Evolutionary conservation across 345 rosid genomes (phyloP).

Genomic region (Salix caprea): DNA sequence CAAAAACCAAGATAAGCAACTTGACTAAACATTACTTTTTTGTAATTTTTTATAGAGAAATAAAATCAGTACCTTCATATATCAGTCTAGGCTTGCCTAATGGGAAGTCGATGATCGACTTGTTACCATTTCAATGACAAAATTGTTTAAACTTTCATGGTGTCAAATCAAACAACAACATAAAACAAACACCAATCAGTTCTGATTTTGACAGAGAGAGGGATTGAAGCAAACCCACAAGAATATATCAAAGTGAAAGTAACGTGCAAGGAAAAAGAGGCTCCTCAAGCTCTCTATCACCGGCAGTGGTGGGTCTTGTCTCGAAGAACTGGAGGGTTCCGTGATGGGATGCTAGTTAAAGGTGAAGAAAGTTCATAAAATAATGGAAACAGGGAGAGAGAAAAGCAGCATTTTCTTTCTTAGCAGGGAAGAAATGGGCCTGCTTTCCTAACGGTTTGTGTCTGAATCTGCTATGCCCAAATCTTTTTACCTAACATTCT

Average conservation of each 20-base stretch:
- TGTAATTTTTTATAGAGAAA: too few relatives aligned
- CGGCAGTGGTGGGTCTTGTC: constrained; percentile 11
- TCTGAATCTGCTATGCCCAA: background rate
- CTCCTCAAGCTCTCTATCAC: background rate
- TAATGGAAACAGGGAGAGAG: background rate
- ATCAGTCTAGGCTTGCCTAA: too few relatives aligned
- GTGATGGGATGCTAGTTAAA: constrained; percentile 7
- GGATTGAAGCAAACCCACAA: background rate
- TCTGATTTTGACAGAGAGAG: background rate
- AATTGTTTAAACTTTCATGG: background rate
- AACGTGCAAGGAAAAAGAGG: background rate
- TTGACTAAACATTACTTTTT: too few relatives aligned
- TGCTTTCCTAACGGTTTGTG: background rate
- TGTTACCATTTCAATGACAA: too few relatives aligned
- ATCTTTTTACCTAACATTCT: background rate
- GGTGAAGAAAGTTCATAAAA: background rate
- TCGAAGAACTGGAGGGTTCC: background rate
- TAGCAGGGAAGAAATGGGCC: constrained; percentile 39
- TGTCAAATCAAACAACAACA: constrained; percentile 1
- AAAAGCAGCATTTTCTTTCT: constrained; percentile 19
- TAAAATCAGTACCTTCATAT: too few relatives aligned
- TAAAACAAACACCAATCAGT: background rate
- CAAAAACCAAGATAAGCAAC: too few relatives aligned
- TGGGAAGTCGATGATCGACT: too few relatives aligned
- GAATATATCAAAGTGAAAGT: background rate